A percentile compares a stretch with the other conserved stretches of the same genome.
These are phyloP conservation scores for Escallonia rubra DNA, from an alignment of 129 eudicot species.

Conservation along the genomic window DNA sequence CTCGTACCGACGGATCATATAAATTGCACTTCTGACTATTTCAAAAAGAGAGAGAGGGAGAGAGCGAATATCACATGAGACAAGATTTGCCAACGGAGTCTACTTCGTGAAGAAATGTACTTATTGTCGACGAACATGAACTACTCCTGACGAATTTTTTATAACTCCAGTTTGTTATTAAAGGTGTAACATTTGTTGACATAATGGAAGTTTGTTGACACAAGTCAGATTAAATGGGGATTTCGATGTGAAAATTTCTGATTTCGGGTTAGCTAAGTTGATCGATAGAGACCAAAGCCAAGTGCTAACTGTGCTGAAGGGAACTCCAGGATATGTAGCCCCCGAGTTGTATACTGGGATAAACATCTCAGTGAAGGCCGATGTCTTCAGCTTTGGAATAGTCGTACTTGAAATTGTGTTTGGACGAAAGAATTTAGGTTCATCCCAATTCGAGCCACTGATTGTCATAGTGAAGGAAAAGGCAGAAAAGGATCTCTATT, in stretches of 20 bases:
- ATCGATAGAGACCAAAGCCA: slow-evolving; percentile 26
- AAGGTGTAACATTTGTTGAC: no score
- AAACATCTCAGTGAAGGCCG: slow-evolving; percentile 13
- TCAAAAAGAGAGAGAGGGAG: no score
- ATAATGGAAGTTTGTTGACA: no score
- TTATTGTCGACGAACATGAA: no score
- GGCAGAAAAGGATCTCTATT: slow-evolving; percentile 22
- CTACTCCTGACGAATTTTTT: no score
- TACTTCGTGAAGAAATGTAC: no score
- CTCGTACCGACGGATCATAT: no score
- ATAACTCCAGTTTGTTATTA: no score
- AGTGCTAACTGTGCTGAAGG: slow-evolving; percentile 7
- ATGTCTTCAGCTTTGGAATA: slow-evolving; percentile 24
- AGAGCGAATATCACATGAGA: no score
- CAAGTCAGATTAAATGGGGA: slow-evolving; percentile 25
- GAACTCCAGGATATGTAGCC: slow-evolving; percentile 20
- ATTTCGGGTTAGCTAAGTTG: slow-evolving; percentile 38
- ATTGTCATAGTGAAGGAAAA: slow-evolving; percentile 18
- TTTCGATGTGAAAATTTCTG: slow-evolving; percentile 26
- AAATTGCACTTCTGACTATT: no score
- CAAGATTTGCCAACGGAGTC: no score
- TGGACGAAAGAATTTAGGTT: slow-evolving; percentile 22
- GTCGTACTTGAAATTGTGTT: slow-evolving; percentile 14
- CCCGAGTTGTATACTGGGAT: slow-evolving; percentile 18
- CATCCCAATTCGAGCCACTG: slow-evolving; percentile 7